Evolutionary conservation across 108 stramenopile genomes (phyloP), one percentile per base, ranked within the genome.

Genomic region (Thalassiosira profunda): DNA sequence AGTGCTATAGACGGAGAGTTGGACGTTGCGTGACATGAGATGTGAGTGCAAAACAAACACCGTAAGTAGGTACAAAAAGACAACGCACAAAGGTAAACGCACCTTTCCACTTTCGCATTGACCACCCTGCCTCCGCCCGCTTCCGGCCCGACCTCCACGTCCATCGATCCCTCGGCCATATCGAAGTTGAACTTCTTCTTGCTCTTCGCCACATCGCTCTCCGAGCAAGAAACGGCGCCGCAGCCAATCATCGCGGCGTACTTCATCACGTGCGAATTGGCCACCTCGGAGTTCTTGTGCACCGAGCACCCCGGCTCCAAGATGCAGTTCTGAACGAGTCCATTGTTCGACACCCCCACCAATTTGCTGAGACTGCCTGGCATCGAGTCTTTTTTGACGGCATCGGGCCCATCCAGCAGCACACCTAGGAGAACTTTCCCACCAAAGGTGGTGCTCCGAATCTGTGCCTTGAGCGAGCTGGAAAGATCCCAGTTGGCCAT

Each of bases 61-160:
- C n/a, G n/a, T n/a, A n/a, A n/a, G n/a, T n/a, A n/a, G n/a, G n/a
- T n/a, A n/a, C n/a, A n/a, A n/a, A n/a, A n/a, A n/a, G n/a, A n/a
- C n/a, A n/a, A n/a, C n/a, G n/a, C n/a, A n/a, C n/a, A n/a, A n/a
- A n/a, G n/a, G n/a, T n/a, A n/a, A n/a, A n/a, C n/a, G n/a, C n/a
- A n/a, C n/a, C n/a, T n/a, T 58, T 94, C 90, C 14, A 84, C 57
- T 0, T 59, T 70, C 7, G 83, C 57, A 28, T 59, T 41, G 10
- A 88, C 55, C 0, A 62, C 7, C 23, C 90, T 56, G 3, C 85
- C 90, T 20, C 93, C 90, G 44, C 93, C 93, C 54, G 82, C 79
- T 72, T 94, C 93, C 14, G 93, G 84, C 15, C 93, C 93, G 11
- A 94, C 75, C 15, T 85, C 47, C 31, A 94, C 66, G n/a, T 60